phyloP scores from a whole-genome alignment of 1,139 yeast genomes.

The Debaryomyces subglobosus region DNA sequence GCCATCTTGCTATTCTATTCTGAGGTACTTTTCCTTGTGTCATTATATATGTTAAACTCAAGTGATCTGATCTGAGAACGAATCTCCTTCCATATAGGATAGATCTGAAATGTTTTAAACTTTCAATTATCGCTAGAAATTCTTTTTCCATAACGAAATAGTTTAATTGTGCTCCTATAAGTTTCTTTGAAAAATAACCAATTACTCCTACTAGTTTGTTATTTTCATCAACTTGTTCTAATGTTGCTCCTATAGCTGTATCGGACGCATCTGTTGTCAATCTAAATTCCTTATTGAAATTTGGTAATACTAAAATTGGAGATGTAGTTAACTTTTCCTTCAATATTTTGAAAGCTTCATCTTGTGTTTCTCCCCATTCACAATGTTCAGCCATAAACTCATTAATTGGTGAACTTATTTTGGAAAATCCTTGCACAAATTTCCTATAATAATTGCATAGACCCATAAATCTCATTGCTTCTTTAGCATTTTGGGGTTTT shows the following conservation, averaged over 20 bases:
- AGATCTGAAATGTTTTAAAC: not conserved
- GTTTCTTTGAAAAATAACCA: not conserved
- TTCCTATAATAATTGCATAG: not conserved
- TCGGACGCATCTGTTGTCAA: no score
- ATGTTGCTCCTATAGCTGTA: no score
- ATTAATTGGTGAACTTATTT: not conserved
- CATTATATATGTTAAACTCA: not conserved
- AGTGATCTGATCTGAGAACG: not conserved
- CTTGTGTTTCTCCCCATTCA: no score
- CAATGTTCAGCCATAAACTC: no score
- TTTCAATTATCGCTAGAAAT: conserved; percentile 2
- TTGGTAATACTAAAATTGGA: no score
- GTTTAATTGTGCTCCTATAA: not conserved
- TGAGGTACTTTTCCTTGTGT: not conserved
- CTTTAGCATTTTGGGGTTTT: not conserved
- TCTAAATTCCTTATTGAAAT: no score
- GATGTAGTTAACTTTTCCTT: no score
- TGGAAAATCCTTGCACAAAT: not conserved
- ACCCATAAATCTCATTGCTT: not conserved
- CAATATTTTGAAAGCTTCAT: no score
- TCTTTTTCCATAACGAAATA: conserved; percentile 4
- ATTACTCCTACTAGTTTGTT: no score
- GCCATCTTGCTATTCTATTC: conserved; percentile 2
- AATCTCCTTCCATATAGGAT: no score
- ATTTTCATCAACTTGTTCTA: no score